phyloP scores from a whole-genome alignment of 1,284 basidiomycete genomes.

The Ganoderma leucocontextum region DNA sequence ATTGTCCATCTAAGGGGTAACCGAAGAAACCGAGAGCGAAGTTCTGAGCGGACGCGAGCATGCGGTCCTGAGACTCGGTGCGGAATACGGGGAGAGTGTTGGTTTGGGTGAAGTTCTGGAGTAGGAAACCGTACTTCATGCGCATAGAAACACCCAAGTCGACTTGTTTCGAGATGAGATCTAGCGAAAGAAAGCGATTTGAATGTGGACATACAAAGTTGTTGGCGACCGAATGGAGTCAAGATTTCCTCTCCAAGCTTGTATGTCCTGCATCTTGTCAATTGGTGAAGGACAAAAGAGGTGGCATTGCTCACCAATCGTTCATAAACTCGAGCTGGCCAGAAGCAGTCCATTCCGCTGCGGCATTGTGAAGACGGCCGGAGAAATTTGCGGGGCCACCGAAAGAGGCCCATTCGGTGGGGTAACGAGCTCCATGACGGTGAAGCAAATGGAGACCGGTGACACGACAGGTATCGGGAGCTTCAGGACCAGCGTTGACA shows the following conservation, averaged over 20 bases:
- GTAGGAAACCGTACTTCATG: constrained; percentile 82
- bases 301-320: constrained; percentile 59
- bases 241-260: constrained; percentile 84
- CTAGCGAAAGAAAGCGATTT: background rate
- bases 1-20: constrained; percentile 79
- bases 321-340: constrained; percentile 80
- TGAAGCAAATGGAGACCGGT: constrained; percentile 82
- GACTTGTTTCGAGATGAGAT: constrained; percentile 46
- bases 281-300: constrained; percentile 1
- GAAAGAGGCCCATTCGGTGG: constrained; percentile 70
- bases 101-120: constrained; percentile 81
- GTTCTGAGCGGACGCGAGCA: constrained; percentile 84
- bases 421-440: constrained; percentile 84
- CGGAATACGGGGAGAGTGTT: constrained; percentile 85
- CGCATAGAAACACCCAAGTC: constrained; percentile 78
- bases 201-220: constrained; percentile 59
- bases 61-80: constrained; percentile 89
- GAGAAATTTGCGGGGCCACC: constrained; percentile 76
- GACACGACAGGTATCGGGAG: constrained; percentile 74
- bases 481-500: constrained; percentile 71
- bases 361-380: constrained; percentile 58
- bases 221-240: constrained; percentile 85
- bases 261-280: constrained; percentile 65
- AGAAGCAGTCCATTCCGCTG: constrained; percentile 65
- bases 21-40: constrained; percentile 92